Evolutionary conservation across 2,329 filamentous ascomycete species (phyloP).

Genomic region (Penicillium thymicola): DNA sequence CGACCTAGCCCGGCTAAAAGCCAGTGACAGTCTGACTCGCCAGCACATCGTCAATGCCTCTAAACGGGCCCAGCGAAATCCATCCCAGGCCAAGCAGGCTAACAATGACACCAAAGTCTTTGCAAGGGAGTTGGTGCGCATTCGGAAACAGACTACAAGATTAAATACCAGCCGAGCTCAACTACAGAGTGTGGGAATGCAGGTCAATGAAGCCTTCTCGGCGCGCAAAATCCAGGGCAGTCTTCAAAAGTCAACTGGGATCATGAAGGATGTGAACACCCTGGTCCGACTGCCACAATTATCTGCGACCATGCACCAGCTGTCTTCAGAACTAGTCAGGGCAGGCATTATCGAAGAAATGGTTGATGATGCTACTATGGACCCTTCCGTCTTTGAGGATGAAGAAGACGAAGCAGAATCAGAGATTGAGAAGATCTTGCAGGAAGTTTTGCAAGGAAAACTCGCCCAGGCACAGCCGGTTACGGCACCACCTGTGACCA

Average conservation of each 20-base stretch:
- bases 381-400: conserved; percentile 65
- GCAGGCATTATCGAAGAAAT: conserved; percentile 98
- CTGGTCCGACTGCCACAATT: conserved; percentile 82
- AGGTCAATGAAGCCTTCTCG: conserved; percentile 94
- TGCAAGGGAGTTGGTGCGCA: conserved; percentile 79
- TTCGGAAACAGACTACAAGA: conserved; percentile 70
- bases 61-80: conserved; percentile 75
- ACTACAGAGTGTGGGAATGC: conserved; percentile 90
- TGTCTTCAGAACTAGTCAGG: conserved; percentile 84
- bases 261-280: conserved; percentile 95
- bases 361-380: conserved; percentile 80
- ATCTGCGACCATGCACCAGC: conserved; percentile 81
- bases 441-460: conserved; percentile 82
- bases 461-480: conserved; percentile 65
- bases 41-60: conserved; percentile 80
- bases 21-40: conserved; percentile 79
- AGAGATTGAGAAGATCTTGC: conserved; percentile 90
- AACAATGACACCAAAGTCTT: conserved; percentile 80
- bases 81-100: conserved; percentile 74
- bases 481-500: conserved; percentile 45
- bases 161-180: conserved; percentile 87
- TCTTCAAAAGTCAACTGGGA: conserved; percentile 78
- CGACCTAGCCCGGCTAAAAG: conserved; percentile 75
- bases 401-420: conserved; percentile 73
- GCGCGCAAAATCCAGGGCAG: conserved; percentile 94